A percentile compares a stretch with the other conserved stretches of the same genome.
Evolutionary conservation across 257 asterid genomes (phyloP).

Genomic region (Solanum chiquidenum): DNA sequence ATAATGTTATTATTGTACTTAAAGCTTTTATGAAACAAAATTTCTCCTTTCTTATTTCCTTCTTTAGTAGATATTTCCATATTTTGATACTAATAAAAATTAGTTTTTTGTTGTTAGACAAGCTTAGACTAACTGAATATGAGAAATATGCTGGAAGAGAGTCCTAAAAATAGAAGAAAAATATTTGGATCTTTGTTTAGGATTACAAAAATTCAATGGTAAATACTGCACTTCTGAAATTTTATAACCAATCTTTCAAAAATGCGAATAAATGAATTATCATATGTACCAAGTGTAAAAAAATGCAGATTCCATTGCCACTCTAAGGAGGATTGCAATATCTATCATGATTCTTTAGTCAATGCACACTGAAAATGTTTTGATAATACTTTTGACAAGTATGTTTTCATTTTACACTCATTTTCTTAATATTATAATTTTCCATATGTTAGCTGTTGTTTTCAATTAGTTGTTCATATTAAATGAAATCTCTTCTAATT

Average conservation of each 20-base stretch:
- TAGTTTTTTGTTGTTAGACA: slow-evolving; percentile 8
- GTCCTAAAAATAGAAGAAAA: slow-evolving; percentile 45
- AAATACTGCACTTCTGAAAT: slow-evolving; percentile 35
- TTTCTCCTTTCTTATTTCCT: no score
- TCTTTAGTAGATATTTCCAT: background rate
- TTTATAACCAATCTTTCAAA: slow-evolving; percentile 24
- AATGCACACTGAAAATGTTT: slow-evolving; percentile 28
- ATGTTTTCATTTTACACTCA: background rate
- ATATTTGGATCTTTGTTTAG: slow-evolving; percentile 32
- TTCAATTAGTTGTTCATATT: background rate
- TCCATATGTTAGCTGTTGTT: background rate
- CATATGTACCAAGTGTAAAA: slow-evolving; percentile 20
- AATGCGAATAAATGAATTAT: slow-evolving; percentile 25
- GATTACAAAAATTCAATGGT: slow-evolving; percentile 35
- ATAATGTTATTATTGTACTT: no score
- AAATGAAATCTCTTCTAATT: background rate
- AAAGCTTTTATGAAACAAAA: no score
- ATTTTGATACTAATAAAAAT: background rate
- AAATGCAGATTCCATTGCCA: slow-evolving; percentile 33
- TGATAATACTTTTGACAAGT: slow-evolving; percentile 30
- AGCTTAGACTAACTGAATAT: slow-evolving; percentile 39
- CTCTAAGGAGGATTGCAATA: slow-evolving; percentile 24
- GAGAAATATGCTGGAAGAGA: slow-evolving; percentile 46
- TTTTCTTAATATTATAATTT: background rate
- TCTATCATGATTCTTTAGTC: slow-evolving; percentile 32